Conservation (phyloP, 2,329 filamentous ascomycete genomes). For the Fusarium penzigii region DNA sequence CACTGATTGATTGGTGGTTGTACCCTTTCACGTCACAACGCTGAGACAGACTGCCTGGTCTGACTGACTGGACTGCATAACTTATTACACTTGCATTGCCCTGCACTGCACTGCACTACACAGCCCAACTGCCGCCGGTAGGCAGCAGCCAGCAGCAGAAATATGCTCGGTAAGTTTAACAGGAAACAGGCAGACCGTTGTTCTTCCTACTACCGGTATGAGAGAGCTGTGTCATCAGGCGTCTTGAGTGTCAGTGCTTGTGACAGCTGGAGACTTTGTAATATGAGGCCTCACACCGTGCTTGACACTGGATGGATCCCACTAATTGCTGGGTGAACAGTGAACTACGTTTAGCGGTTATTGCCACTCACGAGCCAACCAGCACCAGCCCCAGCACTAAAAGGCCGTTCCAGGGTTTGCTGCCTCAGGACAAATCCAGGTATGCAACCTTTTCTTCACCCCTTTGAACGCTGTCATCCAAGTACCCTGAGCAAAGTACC, state of each 20-base stretch:
- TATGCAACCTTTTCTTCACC: constrained; percentile 11
- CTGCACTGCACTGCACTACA: neutral
- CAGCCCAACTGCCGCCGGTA: neutral
- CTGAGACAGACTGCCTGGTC: neutral
- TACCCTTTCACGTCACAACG: neutral
- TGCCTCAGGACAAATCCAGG: constrained; percentile 26
- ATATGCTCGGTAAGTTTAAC: neutral
- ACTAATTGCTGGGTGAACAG: constrained; percentile 27
- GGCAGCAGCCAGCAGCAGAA: neutral
- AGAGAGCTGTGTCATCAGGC: neutral
- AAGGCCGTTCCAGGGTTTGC: constrained; percentile 15
- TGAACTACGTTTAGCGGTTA: constrained; percentile 26
- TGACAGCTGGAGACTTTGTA: neutral
- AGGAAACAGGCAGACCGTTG: neutral
- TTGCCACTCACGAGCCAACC: constrained; percentile 21
- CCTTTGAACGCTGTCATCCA: neutral
- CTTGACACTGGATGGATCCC: constrained; percentile 14
- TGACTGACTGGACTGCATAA: too few relatives aligned
- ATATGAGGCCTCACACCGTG: constrained; percentile 10
- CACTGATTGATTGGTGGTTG: neutral
- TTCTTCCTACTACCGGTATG: neutral
- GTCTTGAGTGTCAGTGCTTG: constrained; percentile 1
- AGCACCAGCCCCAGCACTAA: constrained; percentile 17
- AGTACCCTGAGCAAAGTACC: too few relatives aligned
- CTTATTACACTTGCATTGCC: too few relatives aligned